These are phyloP conservation scores for Casaregolazyma suthepensis DNA, from an alignment of 1,139 yeast genomes.

Conservation along the genomic window DNA sequence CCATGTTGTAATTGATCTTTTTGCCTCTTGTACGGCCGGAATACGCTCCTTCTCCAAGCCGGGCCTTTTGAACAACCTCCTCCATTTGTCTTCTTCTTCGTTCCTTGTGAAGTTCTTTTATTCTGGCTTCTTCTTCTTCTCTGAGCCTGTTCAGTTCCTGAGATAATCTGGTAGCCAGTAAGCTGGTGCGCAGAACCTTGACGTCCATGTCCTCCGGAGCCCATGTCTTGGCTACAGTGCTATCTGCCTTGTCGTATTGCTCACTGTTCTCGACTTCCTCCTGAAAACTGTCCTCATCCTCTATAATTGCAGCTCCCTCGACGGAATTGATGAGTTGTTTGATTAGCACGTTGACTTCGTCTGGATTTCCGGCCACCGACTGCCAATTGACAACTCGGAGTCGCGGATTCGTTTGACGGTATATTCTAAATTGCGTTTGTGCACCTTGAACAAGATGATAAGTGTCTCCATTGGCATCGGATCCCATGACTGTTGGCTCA, in stretches of 20 bases:
- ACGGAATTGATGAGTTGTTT: neutral
- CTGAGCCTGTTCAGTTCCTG: constrained; percentile 10
- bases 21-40: constrained; percentile 34
- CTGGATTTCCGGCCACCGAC: constrained; percentile 28
- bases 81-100: constrained; percentile 20
- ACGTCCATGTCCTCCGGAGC: neutral
- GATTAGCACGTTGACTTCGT: constrained; percentile 24
- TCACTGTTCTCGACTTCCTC: neutral
- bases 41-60: constrained; percentile 30
- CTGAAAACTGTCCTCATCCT: neutral
- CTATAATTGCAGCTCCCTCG: neutral
- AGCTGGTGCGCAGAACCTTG: neutral
- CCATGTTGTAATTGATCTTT: constrained; percentile 29
- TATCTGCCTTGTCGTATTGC: neutral
- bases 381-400: constrained; percentile 30
- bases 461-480: constrained; percentile 22
- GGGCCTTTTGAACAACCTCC: constrained; percentile 21
- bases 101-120: constrained; percentile 22
- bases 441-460: constrained; percentile 27
- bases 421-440: constrained; percentile 30
- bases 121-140: constrained; percentile 26
- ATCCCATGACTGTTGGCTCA: constrained; percentile 21
- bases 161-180: neutral
- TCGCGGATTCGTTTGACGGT: constrained; percentile 30
- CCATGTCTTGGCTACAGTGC: constrained; percentile 1